phyloP scores from a whole-genome alignment of 495 filamentous ascomycete genomes.

The Parmelia sp. region DNA sequence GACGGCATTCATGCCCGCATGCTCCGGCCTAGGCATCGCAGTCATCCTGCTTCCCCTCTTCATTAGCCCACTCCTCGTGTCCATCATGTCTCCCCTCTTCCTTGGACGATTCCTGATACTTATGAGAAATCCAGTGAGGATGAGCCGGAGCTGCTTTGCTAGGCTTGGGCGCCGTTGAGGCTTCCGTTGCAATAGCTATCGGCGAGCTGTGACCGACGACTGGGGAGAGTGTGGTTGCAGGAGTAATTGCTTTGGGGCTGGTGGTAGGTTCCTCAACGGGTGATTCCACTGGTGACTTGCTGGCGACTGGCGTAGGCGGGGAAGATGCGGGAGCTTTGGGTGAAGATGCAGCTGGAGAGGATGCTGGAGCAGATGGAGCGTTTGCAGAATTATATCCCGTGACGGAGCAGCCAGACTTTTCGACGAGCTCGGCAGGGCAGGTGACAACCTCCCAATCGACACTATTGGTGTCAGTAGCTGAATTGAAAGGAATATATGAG shows the following conservation, averaged over 20 bases:
- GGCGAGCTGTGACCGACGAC: not conserved
- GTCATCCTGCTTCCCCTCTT: not conserved
- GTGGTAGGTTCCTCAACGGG: not conserved
- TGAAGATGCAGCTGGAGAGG: not conserved
- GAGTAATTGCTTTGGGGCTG: not conserved
- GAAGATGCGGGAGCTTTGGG: not conserved
- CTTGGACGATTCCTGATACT: not conserved
- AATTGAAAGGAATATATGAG: not conserved
- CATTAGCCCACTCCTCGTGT: not conserved
- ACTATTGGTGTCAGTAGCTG: constrained; percentile 2
- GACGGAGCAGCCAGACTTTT: constrained; percentile 45
- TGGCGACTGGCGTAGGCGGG: not conserved
- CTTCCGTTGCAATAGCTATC: not conserved
- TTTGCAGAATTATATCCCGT: constrained; percentile 2
- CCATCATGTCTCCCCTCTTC: not conserved
- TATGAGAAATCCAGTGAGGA: not conserved
- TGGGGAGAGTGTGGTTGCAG: not conserved
- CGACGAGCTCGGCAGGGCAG: constrained; percentile 54
- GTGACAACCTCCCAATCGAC: constrained; percentile 51
- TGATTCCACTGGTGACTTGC: not conserved
- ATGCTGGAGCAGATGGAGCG: constrained; percentile 29
- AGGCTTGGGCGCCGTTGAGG: not conserved
- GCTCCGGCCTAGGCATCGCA: not conserved
- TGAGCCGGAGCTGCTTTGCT: not conserved
- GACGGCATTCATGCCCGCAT: not conserved